These are phyloP conservation scores for Hypoxylon sp. DNA, from an alignment of 2,329 filamentous ascomycete species.

Conservation along the genomic window DNA sequence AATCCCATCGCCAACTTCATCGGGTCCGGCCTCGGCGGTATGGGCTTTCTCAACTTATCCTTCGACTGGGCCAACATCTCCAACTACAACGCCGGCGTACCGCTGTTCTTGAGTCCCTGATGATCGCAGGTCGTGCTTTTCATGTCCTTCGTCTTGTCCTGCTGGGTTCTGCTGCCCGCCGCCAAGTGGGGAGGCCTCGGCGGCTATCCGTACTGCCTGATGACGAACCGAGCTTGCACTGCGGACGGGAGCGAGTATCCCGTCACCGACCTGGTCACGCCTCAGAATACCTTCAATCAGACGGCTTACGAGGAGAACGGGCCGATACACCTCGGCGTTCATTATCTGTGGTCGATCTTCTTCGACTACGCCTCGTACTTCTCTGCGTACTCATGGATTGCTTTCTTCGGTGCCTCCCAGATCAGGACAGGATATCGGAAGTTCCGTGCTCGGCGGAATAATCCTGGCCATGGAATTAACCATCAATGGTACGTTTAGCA, in stretches of 20 bases:
- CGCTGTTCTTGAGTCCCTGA: conserved; percentile 66
- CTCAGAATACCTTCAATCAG: conserved; percentile 61
- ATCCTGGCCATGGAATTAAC: conserved; percentile 56
- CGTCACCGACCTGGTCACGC: conserved; percentile 56
- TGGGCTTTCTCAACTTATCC: conserved; percentile 70
- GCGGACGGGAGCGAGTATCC: conserved; percentile 62
- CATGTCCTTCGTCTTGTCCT: conserved; percentile 65
- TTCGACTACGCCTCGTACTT: conserved; percentile 71
- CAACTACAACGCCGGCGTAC: conserved; percentile 57
- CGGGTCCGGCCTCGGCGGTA: conserved; percentile 70
- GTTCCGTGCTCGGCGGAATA: conserved; percentile 54
- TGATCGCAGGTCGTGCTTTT: conserved; percentile 70
- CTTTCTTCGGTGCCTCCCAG: conserved; percentile 64
- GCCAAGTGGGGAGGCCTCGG: conserved; percentile 69
- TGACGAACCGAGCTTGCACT: conserved; percentile 68
- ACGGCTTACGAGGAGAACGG: conserved; percentile 62
- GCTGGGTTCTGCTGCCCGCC: conserved; percentile 68
- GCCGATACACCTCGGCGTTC: conserved; percentile 67
- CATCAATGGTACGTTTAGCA: conserved; percentile 56
- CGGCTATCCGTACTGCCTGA: conserved; percentile 63
- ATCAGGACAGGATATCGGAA: conserved; percentile 60
- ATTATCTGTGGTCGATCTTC: conserved; percentile 69
- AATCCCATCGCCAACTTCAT: conserved; percentile 70
- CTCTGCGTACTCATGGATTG: conserved; percentile 69
- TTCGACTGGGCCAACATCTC: conserved; percentile 72